Conservation (phyloP, 805 yeast species). For the Suhomyces xylopsoci region DNA sequence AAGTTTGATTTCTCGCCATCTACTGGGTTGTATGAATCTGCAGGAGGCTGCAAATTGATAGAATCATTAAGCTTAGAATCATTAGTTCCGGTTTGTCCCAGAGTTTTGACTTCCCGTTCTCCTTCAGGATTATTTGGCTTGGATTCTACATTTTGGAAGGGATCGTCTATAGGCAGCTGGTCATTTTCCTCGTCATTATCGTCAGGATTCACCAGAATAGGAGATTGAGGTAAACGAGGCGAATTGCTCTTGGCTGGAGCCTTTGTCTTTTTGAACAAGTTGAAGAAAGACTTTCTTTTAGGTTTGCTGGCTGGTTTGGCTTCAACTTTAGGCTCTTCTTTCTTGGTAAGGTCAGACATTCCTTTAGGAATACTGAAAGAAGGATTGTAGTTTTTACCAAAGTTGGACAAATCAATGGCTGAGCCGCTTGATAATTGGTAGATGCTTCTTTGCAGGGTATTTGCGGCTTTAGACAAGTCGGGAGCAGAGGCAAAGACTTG, state of each 20-base stretch:
- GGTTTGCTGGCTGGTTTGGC: constrained; percentile 5
- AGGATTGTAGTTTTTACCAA: constrained; percentile 39
- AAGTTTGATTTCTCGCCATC: constrained; percentile 11
- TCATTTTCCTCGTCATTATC: not conserved
- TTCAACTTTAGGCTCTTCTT: constrained; percentile 1
- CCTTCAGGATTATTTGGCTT: not conserved
- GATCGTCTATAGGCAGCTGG: not conserved
- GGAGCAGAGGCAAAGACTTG: constrained; percentile 13
- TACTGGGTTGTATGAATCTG: constrained; percentile 3
- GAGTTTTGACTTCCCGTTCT: not conserved
- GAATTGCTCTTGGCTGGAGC: constrained; percentile 3
- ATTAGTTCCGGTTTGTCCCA: not conserved
- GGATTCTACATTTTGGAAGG: not conserved
- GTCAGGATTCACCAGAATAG: constrained; percentile 5
- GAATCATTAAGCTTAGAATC: not conserved
- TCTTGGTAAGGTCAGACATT: constrained; percentile 10
- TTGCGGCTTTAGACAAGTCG: constrained; percentile 7
- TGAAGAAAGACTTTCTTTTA: constrained; percentile 33
- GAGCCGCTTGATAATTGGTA: constrained; percentile 27
- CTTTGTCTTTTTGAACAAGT: constrained; percentile 31
- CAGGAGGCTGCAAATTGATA: not conserved
- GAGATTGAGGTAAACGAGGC: constrained; percentile 14
- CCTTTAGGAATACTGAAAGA: constrained; percentile 24
- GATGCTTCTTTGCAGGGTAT: not conserved
- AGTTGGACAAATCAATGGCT: constrained; percentile 36